A percentile compares a stretch with the other conserved stretches of the same genome.
Conservation (phyloP, 169 alveolate genomes). For the Eimeria acervulina region DNA sequence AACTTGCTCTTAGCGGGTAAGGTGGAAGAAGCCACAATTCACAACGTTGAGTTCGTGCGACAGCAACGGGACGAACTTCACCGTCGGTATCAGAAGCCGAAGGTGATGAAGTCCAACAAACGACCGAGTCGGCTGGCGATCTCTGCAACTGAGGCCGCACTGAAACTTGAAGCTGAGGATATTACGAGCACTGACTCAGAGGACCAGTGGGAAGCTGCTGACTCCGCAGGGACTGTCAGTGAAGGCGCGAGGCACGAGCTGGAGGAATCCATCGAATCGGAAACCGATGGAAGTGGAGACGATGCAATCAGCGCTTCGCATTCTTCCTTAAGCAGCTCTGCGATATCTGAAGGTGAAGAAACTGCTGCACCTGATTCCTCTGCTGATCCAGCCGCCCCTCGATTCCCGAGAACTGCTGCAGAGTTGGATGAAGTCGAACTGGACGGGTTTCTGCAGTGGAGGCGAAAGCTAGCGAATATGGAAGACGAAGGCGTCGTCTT, state of each 20-base stretch:
- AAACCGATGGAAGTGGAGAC: not conserved
- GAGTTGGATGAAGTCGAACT: conserved; percentile 73
- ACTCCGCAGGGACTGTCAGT: not conserved
- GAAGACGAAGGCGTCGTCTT: conserved; percentile 85
- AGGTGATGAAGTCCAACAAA: not conserved
- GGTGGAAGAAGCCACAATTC: conserved; percentile 76
- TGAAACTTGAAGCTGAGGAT: not conserved
- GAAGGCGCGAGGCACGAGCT: conserved; percentile 13
- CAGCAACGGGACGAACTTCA: conserved; percentile 71
- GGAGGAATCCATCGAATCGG: conserved; percentile 7
- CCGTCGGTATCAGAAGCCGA: conserved; percentile 18
- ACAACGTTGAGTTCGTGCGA: conserved; percentile 72
- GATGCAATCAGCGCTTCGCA: not conserved
- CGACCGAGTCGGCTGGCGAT: not conserved
- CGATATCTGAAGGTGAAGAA: conserved; percentile 14
- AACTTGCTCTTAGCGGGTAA: conserved; percentile 65
- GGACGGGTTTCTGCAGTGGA: conserved; percentile 83
- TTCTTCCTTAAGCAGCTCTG: not conserved
- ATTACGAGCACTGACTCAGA: not conserved
- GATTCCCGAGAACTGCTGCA: conserved; percentile 60
- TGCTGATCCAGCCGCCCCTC: not conserved
- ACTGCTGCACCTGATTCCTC: not conserved
- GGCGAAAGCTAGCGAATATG: conserved; percentile 72
- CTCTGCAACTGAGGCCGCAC: not conserved
- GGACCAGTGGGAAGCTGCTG: not conserved